Percentiles rank a stretch among this genome's conserved stretches.
These are phyloP conservation scores for Elsinoe perseae DNA, from an alignment of 2,329 filamentous ascomycete species.

Conservation along the genomic window DNA sequence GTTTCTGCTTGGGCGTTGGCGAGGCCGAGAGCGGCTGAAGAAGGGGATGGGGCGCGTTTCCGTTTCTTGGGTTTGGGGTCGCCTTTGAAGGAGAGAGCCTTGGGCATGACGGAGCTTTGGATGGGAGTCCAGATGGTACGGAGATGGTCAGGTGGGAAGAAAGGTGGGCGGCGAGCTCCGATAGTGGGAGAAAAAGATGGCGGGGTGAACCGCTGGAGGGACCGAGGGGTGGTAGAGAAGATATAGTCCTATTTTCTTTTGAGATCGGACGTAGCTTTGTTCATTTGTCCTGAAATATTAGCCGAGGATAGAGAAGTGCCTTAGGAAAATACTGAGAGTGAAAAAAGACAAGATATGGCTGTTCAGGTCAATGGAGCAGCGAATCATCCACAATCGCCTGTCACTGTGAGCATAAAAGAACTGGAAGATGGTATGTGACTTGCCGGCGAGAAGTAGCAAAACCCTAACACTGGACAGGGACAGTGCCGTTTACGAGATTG, in stretches of 20 bases:
- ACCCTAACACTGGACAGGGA: conserved; percentile 42
- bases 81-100: conserved; percentile 89
- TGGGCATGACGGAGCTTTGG: conserved; percentile 57
- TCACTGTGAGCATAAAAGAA: conserved; percentile 41
- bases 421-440: conserved; percentile 23
- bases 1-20: conserved; percentile 33
- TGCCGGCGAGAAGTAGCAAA: not conserved
- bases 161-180: conserved; percentile 4
- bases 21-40: conserved; percentile 26
- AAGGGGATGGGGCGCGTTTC: conserved; percentile 57
- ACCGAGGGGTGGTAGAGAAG: not conserved
- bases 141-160: not conserved
- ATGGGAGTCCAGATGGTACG: not conserved
- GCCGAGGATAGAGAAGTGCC: not conserved
- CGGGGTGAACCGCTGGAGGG: not conserved
- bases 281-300: not conserved
- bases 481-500: conserved; percentile 59
- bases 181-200: not conserved
- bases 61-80: conserved; percentile 93
- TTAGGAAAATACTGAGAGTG: not conserved
- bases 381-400: conserved; percentile 23
- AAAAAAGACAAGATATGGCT: conserved; percentile 11
- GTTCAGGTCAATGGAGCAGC: conserved; percentile 16
- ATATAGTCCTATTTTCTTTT: not conserved
- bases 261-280: not conserved